A percentile compares a stretch with the other conserved stretches of the same genome.
phyloP scores from a whole-genome alignment of 768 basidiomycete genomes.

The Agrocybe pediades region DNA sequence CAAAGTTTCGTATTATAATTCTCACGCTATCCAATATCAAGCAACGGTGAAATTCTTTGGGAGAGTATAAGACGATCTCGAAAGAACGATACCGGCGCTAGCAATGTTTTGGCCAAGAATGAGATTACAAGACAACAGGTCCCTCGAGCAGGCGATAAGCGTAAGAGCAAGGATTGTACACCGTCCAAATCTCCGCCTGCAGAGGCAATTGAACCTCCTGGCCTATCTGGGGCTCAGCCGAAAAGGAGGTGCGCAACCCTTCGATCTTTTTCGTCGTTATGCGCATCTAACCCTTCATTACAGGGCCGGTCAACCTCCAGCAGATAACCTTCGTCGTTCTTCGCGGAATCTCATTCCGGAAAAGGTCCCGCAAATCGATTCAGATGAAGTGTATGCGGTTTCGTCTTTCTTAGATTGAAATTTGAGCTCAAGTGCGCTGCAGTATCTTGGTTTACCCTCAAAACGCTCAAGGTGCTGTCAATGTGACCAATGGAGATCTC shows the following conservation, averaged over 20 bases:
- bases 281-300: too few species aligned
- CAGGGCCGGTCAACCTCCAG: background rate
- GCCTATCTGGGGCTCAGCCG: too few species aligned
- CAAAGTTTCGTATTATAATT: background rate
- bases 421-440: background rate
- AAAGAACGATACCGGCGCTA: background rate
- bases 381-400: conserved; percentile 61
- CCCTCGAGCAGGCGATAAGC: conserved; percentile 2
- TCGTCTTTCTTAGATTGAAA: conserved; percentile 1
- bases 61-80: background rate
- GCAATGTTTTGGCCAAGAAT: conserved; percentile 1
- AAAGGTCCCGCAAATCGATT: conserved; percentile 13
- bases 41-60: background rate
- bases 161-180: conserved; percentile 6
- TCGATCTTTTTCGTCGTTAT: too few species aligned
- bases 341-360: conserved; percentile 15
- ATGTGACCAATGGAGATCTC: conserved; percentile 79
- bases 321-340: conserved; percentile 25
- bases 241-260: too few species aligned
- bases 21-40: background rate
- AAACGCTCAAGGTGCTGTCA: conserved; percentile 71
- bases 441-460: conserved; percentile 82
- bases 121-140: background rate
- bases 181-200: background rate
- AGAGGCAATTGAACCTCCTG: background rate